Evolutionary conservation across 2,329 filamentous ascomycete species (phyloP), one percentile per base, ranked within the genome.

Genomic region (Pyrenophora teres): DNA sequence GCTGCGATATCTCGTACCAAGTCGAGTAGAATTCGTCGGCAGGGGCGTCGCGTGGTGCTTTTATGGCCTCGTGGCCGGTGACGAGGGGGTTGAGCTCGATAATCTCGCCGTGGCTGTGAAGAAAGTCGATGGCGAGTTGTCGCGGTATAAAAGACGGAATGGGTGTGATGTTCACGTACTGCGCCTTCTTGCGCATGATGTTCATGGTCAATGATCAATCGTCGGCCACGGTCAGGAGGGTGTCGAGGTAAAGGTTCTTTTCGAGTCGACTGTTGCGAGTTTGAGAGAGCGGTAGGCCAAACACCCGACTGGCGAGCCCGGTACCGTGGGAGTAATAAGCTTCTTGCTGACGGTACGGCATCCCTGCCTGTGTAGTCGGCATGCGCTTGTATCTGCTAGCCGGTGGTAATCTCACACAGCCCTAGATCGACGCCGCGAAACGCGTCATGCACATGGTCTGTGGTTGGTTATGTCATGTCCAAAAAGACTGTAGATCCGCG

Each of bases 1-100:
- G 81, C 77, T 89, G 81, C 50, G 77, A 81, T 65, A 89, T 88
- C 72, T 89, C 85, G 70, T 89, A 89, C 87, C 87, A 89, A 25
- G 86, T 87, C 56, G 84, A 84, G 73, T 87, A 89, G 74, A 81
- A 89, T 72, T 89, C 87, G 72, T 89, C 87, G 59, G 84, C 77
- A 49, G 84, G 81, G 57, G 86, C 86, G 73, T 87, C 80, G 74
- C 85, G 85, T 23, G 87, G 87, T 1, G 87, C 85, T 46, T 84
- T 78, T 68, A 88, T 87, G 52, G 84, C 75, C 57, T 83, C 83
- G 75, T 86, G 81, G 32, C 77, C 77, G 52, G 87, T 80, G 23
- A 89, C 86, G 42, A 89, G 82, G 3, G 87, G 87, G 63, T 88
- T 88, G 54, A 89, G 75, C 30, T 83, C 85, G 75, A 89, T 88